phyloP scores from a whole-genome alignment of 345 rosid genomes.

The Moricandia arvensis region DNA sequence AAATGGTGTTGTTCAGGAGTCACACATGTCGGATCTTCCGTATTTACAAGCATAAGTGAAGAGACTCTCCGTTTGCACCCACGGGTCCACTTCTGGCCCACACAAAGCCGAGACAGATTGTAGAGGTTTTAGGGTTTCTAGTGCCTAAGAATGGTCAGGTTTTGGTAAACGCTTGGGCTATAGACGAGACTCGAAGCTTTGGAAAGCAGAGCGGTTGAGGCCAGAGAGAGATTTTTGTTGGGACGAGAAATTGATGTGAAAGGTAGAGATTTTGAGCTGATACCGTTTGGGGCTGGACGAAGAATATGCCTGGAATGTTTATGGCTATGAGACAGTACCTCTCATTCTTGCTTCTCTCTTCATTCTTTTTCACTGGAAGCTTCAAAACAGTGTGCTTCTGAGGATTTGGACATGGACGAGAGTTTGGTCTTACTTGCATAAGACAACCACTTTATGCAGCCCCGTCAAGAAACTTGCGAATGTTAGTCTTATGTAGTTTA shows the following conservation, averaged over 20 bases:
- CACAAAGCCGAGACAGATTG: constrained; percentile 15
- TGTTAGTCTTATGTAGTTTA: neutral
- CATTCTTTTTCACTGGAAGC: neutral
- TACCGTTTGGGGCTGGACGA: neutral
- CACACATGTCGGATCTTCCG: neutral
- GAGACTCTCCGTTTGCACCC: constrained; percentile 34
- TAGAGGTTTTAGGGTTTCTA: constrained; percentile 9
- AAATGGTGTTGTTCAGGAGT: constrained; percentile 7
- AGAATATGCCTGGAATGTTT: neutral
- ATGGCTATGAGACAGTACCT: neutral
- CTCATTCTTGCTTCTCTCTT: neutral
- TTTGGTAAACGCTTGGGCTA: constrained; percentile 32
- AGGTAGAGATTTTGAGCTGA: neutral
- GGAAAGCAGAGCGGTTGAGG: constrained; percentile 32
- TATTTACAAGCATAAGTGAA: constrained; percentile 21
- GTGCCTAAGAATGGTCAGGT: constrained; percentile 19
- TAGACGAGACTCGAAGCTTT: constrained; percentile 36
- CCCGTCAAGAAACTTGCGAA: neutral
- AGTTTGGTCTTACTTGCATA: neutral
- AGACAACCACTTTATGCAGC: neutral
- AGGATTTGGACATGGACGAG: neutral
- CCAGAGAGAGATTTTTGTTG: constrained; percentile 32
- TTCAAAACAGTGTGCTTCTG: neutral
- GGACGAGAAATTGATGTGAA: neutral
- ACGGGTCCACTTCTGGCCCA: constrained; percentile 13